phyloP scores from a whole-genome alignment of 164 flowering plant species.

The Berberis thunbergii region DNA sequence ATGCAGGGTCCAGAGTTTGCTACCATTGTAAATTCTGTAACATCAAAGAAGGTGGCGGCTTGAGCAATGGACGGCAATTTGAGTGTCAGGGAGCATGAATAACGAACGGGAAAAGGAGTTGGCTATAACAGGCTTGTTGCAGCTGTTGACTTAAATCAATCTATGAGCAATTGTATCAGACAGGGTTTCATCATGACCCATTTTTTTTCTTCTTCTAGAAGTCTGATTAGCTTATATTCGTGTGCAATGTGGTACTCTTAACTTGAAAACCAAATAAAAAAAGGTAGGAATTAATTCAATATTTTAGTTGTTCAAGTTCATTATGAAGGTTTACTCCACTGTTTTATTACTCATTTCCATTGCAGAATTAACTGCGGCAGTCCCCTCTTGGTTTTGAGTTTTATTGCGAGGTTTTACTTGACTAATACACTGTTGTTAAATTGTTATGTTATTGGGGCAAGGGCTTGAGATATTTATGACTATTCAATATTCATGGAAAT shows the following conservation, averaged over 20 bases:
- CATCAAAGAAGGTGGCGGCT: conserved; percentile 87
- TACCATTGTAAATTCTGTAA: conserved; percentile 79
- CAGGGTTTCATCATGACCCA: conserved; percentile 15
- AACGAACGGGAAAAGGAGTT: conserved; percentile 6
- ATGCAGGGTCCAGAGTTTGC: conserved; percentile 92
- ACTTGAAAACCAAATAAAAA: background rate
- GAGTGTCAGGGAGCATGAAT: conserved; percentile 1
- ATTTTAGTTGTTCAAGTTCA: background rate
- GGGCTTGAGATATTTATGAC: too few species aligned
- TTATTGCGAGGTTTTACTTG: too few species aligned
- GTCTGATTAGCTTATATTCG: conserved; percentile 1
- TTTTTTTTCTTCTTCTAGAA: conserved; percentile 1
- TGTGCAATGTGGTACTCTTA: background rate
- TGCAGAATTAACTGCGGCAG: too few species aligned
- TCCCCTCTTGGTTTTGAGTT: too few species aligned
- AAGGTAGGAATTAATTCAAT: background rate
- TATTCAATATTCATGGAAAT: too few species aligned
- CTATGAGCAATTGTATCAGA: conserved; percentile 5
- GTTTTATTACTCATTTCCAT: background rate
- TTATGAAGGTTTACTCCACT: background rate
- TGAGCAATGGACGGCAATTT: conserved; percentile 19
- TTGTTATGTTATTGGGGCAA: too few species aligned
- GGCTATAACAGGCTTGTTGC: background rate
- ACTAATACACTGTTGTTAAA: too few species aligned
- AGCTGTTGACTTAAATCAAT: conserved; percentile 1